Conservation (phyloP, 306 rosid genomes). For the Dicorynia guianensis region DNA sequence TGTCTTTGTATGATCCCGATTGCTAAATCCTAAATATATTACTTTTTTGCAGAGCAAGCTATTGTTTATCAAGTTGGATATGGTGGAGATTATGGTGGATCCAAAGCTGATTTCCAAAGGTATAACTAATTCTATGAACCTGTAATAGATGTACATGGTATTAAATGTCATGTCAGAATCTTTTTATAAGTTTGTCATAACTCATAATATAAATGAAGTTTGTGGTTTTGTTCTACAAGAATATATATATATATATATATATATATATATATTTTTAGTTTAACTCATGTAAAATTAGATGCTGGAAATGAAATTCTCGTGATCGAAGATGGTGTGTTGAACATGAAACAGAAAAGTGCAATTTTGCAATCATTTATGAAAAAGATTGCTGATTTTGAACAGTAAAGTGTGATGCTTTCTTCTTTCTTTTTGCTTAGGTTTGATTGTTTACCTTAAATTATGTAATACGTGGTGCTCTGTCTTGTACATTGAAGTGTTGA, state of each 20-base stretch:
- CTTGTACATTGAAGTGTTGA: too few relatives aligned
- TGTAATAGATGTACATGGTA: not conserved
- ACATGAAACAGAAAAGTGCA: not conserved
- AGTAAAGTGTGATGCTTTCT: too few relatives aligned
- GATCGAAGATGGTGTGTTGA: not conserved
- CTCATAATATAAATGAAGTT: not conserved
- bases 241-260: too few relatives aligned
- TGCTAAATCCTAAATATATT: slow-evolving; percentile 19
- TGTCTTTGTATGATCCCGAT: slow-evolving; percentile 8
- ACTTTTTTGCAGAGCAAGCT: slow-evolving; percentile 69
- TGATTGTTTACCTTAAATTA: too few relatives aligned
- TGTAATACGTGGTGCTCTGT: too few relatives aligned
- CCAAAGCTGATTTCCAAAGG: slow-evolving; percentile 62
- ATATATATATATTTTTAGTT: too few relatives aligned
- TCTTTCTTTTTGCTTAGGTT: too few relatives aligned
- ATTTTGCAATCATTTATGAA: too few relatives aligned
- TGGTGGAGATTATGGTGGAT: slow-evolving; percentile 62
- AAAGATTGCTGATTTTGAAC: too few relatives aligned
- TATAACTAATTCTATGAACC: slow-evolving; percentile 31
- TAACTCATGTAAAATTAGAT: not conserved
- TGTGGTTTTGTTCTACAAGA: not conserved
- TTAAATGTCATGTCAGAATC: slow-evolving; percentile 3
- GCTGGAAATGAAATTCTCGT: not conserved
- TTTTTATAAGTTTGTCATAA: not conserved
- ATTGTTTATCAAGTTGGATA: slow-evolving; percentile 69